A percentile compares a stretch with the other conserved stretches of the same genome.
Evolutionary conservation across 2,329 filamentous ascomycete species (phyloP).

Genomic region (Fusarium sp.): DNA sequence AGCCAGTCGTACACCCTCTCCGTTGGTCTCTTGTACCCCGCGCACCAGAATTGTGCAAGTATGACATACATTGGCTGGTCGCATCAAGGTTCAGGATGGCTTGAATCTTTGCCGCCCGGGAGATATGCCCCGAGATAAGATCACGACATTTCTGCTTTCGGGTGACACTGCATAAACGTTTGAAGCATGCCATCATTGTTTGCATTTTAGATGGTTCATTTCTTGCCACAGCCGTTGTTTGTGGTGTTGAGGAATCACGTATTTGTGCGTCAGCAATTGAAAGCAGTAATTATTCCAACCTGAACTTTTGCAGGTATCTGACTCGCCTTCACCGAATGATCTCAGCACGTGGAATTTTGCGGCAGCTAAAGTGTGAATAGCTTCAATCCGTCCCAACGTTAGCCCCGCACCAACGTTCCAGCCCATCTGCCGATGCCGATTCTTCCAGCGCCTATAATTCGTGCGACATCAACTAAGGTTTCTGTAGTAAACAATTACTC

Average conservation of each 20-base stretch:
- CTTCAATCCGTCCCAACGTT: background rate
- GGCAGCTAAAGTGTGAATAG: background rate
- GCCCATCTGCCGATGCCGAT: background rate
- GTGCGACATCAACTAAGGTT: too few species aligned
- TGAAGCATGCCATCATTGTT: background rate
- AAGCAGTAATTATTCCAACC: too few species aligned
- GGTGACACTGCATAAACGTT: conserved; percentile 12
- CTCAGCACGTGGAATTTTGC: background rate
- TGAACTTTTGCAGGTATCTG: background rate
- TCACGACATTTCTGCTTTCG: conserved; percentile 27
- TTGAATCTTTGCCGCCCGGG: conserved; percentile 7
- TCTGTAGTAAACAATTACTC: too few species aligned
- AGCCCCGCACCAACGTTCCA: background rate
- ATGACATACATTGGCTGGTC: conserved; percentile 22
- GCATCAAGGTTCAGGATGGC: conserved; percentile 12
- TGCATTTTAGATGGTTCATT: background rate
- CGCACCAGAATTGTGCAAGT: background rate
- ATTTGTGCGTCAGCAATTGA: background rate
- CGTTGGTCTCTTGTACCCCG: too few species aligned
- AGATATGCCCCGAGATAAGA: conserved; percentile 28
- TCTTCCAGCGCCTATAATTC: too few species aligned
- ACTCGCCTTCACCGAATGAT: background rate
- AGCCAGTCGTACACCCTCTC: conserved; percentile 11
- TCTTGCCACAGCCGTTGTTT: background rate
- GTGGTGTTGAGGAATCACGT: background rate